Percentiles rank a stretch among this genome's conserved stretches.
Evolutionary conservation across 805 yeast species (phyloP).

Genomic region (Pichia heedii): DNA sequence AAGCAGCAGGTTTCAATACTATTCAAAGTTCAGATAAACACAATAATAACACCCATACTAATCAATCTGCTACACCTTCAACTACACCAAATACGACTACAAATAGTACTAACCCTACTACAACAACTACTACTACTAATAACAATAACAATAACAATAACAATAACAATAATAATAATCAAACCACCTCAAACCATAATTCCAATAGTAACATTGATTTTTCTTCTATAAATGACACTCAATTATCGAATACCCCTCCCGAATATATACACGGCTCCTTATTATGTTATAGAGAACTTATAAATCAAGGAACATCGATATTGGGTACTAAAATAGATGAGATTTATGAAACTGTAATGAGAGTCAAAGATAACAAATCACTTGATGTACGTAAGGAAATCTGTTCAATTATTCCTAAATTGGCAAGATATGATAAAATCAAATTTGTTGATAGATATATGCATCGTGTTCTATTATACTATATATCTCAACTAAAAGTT

Average conservation of each 20-base stretch:
- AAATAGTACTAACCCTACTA: slow-evolving; percentile 2
- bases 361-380: slow-evolving; percentile 70
- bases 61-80: not conserved
- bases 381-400: slow-evolving; percentile 73
- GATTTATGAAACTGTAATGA: slow-evolving; percentile 64
- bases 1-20: slow-evolving; percentile 10
- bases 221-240: not conserved
- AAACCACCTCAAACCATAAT: slow-evolving; percentile 1
- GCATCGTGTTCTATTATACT: slow-evolving; percentile 69
- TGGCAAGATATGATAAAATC: slow-evolving; percentile 70
- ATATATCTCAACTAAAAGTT: slow-evolving; percentile 68
- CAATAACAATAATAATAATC: not conserved
- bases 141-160: not conserved
- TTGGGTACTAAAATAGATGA: slow-evolving; percentile 64
- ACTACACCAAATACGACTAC: not conserved
- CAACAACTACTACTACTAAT: not conserved
- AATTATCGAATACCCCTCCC: slow-evolving; percentile 22
- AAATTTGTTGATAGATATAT: slow-evolving; percentile 72
- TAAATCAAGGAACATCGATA: slow-evolving; percentile 62
- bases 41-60: not conserved
- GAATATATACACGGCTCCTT: slow-evolving; percentile 86
- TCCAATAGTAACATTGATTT: slow-evolving; percentile 1
- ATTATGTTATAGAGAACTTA: slow-evolving; percentile 70
- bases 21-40: not conserved
- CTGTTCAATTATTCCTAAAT: slow-evolving; percentile 70